phyloP scores from a whole-genome alignment of 129 eudicot species.

The Lonicera japonica region DNA sequence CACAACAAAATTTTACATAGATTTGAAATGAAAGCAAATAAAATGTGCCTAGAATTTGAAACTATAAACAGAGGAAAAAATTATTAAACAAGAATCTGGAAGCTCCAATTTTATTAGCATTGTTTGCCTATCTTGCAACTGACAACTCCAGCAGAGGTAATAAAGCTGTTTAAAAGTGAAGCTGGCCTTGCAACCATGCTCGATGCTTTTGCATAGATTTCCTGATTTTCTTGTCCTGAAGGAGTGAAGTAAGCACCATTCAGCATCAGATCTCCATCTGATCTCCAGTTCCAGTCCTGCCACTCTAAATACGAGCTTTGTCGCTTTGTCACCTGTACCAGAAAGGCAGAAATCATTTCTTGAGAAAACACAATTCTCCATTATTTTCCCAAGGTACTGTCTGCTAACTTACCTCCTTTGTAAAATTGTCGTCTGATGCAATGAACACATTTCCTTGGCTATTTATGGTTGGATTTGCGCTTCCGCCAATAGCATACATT shows the following conservation, averaged over 20 bases:
- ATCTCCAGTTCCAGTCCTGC: conserved; percentile 65
- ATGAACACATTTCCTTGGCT: conserved; percentile 51
- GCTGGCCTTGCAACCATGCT: conserved; percentile 53
- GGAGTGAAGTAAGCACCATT: conserved; percentile 46
- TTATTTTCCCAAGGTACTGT: background rate
- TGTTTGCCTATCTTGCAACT: conserved; percentile 28
- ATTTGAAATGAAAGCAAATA: conserved; percentile 1
- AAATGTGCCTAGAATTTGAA: background rate
- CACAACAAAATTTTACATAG: background rate
- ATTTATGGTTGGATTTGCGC: conserved; percentile 50
- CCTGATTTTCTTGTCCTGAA: conserved; percentile 34
- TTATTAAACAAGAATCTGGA: conserved; percentile 2
- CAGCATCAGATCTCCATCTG: conserved; percentile 46
- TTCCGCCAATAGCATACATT: conserved; percentile 55
- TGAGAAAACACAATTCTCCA: background rate
- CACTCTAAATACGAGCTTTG: conserved; percentile 25
- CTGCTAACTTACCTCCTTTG: conserved; percentile 36
- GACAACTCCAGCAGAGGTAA: conserved; percentile 40
- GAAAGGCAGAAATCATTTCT: background rate
- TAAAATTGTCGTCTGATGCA: conserved; percentile 22
- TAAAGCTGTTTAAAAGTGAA: conserved; percentile 28
- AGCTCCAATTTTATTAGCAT: conserved; percentile 17
- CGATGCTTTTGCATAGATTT: conserved; percentile 37
- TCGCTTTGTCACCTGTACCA: conserved; percentile 44
- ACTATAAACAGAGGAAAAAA: background rate